Evolutionary conservation across 495 filamentous ascomycete species (phyloP), one percentile per base, ranked within the genome.

Genomic region (Penicillium odoratum): DNA sequence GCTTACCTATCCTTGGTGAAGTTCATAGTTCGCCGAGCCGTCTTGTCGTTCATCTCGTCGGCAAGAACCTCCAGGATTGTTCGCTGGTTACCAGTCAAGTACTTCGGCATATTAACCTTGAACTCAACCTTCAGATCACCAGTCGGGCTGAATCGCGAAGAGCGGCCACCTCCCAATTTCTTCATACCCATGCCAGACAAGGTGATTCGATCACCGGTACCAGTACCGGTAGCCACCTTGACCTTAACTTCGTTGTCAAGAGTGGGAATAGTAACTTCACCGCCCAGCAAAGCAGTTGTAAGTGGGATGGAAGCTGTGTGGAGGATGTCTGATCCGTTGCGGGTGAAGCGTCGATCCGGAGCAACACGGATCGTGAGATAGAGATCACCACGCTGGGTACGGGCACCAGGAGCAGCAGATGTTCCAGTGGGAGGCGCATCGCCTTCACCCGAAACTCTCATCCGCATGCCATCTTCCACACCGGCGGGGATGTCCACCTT

Each of bases 111-210:
- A 30, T 83, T 71, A 13, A 98, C 90, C 76, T 92, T 93, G 79
- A 95, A 98, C 71, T 98, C 95, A 7, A 98, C 91, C 64, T 83
- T 87, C 30, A 98, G 74, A 62, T 98, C 95, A 65, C 92, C 92
- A n/a, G 71, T 74, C 6, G 78, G 74, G 47, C 49, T 72, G 56
- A 74, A 74, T 34, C 82, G 80, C n/a, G 76, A 64, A 40, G 38
- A 40, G 10, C 83, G 75, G 28, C 74, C 73, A 46, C 75, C 72
- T 34, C 57, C 45, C 33, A 98, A 74, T 64, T 87, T 89, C 72
- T 88, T 90, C 94, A 98, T 97, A 36, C 94, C 94, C 85, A 88
- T 91, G 11, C 93, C 92, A 1, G 84, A 71, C 33, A 98, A 76
- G 0, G 91, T 93, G 63, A 96, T 86, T 66, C 86, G 89, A 63